Base-by-base conservation (phyloP, 305 asterid species). In the Rubia peregrina region DNA sequence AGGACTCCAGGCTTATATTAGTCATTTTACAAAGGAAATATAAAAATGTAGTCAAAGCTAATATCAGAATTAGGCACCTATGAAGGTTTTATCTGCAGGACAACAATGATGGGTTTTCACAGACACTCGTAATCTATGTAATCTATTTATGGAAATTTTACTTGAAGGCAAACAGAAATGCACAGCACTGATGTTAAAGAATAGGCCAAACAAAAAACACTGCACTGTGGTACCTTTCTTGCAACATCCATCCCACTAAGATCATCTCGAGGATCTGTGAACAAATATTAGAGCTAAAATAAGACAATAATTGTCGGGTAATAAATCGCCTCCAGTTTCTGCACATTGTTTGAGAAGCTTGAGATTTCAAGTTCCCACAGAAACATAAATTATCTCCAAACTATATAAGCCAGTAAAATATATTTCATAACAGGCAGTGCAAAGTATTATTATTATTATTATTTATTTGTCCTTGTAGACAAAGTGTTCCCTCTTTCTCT, bases 241-340 rank as follows among this genome's bases (percentile, higher is more conserved):
- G 96, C 98, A 42, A 90, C 96, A 81, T 93, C 98, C 94, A 86
- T 89, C 73, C 98, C 98, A 11, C 98, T 79, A 65, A 93, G 97
- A 84, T 93, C 97, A 76, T 93, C 98, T 48, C 98, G 88, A 73
- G 98, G 98, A 85, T 93, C 98, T 93, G 91, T 75, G 24, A 74
- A 71, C 57, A 73, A 76, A 71, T 44, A 67, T 57, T 26, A 80
- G 70, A 73, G 67, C 64, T 62, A 26, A 73, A 74, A 71, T 65
- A 65, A 82, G 46, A 75, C 77, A 74, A 76, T 41, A 59, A 36
- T 51, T 68, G 61, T 36, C 9, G 41, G 24, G 14, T 30, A 16
- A 40, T 61, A 66, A 70, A 38, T 61, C 70, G 22, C 24, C 24
- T 51, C 17, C n/a, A 65, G n/a, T 5, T 53, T 53, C 24, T 53